Percentiles rank a stretch among this genome's conserved stretches.
Evolutionary conservation across 78 protist species (phyloP).

Genomic region (Dictyostelium purpureum): DNA sequence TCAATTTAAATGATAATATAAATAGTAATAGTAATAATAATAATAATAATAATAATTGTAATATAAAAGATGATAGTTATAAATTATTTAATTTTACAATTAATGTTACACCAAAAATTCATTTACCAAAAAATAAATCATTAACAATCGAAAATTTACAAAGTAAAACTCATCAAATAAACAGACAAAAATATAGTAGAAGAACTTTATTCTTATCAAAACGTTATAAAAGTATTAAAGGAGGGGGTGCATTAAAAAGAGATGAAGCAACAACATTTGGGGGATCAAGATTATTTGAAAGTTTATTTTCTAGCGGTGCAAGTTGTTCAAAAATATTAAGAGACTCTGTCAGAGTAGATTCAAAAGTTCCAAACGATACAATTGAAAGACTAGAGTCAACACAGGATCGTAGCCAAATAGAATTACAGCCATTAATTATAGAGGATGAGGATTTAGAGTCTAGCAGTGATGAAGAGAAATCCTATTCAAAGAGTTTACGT

Average conservation of each 20-base stretch:
- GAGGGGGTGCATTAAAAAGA: not conserved
- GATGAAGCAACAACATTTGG: not conserved
- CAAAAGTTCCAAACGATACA: not conserved
- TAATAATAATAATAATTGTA: not conserved
- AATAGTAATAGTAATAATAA: not conserved
- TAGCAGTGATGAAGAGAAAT: constrained; percentile 41
- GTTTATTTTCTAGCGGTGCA: not conserved
- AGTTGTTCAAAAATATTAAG: constrained; percentile 37
- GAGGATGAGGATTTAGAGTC: constrained; percentile 42
- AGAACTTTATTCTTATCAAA: not conserved
- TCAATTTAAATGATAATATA: not conserved
- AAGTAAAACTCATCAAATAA: not conserved
- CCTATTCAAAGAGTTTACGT: constrained; percentile 1
- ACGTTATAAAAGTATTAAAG: not conserved
- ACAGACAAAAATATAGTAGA: not conserved
- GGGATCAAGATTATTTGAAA: constrained; percentile 18
- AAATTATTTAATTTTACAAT: constrained; percentile 23
- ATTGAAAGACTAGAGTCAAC: not conserved
- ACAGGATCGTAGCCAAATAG: too few relatives aligned
- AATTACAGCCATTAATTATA: not conserved
- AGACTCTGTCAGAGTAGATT: constrained; percentile 6
- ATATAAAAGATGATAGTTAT: not conserved
- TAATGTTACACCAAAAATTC: constrained; percentile 49
- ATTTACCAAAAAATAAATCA: constrained; percentile 13
- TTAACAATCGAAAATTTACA: not conserved